Evolutionary conservation across 108 stramenopile species (phyloP).

Genomic region (Fragilaria radians): DNA sequence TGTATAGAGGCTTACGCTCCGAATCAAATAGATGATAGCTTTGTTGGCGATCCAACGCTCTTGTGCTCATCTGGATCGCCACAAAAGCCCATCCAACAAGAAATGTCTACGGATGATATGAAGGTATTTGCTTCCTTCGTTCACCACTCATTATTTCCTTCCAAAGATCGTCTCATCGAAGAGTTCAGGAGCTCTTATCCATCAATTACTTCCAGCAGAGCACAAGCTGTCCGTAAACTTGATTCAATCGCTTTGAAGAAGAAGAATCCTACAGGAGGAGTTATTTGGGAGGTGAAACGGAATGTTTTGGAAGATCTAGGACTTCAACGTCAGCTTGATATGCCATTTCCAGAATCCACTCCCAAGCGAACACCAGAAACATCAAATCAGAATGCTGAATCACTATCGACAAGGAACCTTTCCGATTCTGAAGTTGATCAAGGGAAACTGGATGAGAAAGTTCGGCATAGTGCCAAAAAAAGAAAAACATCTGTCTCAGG

Average conservation of each 20-base stretch:
- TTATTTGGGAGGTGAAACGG: slow-evolving; percentile 76
- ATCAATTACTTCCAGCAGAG: slow-evolving; percentile 44
- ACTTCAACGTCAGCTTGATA: too few species aligned
- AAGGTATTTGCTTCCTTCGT: slow-evolving; percentile 47
- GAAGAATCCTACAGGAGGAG: slow-evolving; percentile 39
- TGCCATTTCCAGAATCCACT: too few species aligned
- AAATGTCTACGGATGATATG: slow-evolving; percentile 43
- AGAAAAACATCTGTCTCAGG: too few species aligned
- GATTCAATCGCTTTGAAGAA: slow-evolving; percentile 69
- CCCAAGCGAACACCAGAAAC: too few species aligned
- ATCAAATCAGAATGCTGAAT: too few species aligned
- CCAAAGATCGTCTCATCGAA: slow-evolving; percentile 69
- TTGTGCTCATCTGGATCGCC: slow-evolving; percentile 67
- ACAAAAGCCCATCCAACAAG: slow-evolving; percentile 27
- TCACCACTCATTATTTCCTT: slow-evolving; percentile 59
- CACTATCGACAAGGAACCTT: too few species aligned
- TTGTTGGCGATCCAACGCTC: slow-evolving; percentile 12
- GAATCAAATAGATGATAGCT: slow-evolving; percentile 8
- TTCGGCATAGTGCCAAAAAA: too few species aligned
- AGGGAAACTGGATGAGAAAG: too few species aligned
- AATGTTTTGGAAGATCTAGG: slow-evolving; percentile 45
- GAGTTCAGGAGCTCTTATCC: slow-evolving; percentile 52
- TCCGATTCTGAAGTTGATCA: too few species aligned
- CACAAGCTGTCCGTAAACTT: slow-evolving; percentile 65
- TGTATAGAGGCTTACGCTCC: slow-evolving; percentile 1